Percentiles rank a stretch among this genome's conserved stretches.
phyloP scores from a whole-genome alignment of 345 rosid genomes.

The Eucalyptus regnans region DNA sequence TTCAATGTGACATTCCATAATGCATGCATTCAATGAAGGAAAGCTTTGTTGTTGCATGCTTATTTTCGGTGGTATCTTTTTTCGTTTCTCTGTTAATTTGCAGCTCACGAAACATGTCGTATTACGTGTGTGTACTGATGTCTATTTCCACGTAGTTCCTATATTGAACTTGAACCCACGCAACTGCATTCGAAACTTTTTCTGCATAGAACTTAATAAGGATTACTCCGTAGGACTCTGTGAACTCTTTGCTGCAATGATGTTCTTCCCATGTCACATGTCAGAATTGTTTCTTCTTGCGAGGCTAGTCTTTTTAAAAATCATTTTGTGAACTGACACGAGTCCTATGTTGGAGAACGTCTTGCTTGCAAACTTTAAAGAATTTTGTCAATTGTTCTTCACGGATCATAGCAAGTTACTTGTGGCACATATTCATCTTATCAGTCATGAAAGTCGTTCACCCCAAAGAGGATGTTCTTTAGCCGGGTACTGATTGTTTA shows the following conservation, averaged over 20 bases:
- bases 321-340: neutral
- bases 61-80: slow-evolving; percentile 5
- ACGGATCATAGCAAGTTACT: neutral
- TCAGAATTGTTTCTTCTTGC: neutral
- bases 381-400: neutral
- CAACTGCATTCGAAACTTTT: slow-evolving; percentile 5
- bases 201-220: slow-evolving; percentile 1
- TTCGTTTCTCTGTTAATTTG: slow-evolving; percentile 9
- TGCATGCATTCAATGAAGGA: slow-evolving; percentile 16
- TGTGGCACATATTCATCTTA: neutral
- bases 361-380: neutral
- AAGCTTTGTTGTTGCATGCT: slow-evolving; percentile 16
- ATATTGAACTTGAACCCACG: slow-evolving; percentile 4
- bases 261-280: neutral
- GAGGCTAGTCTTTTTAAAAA: neutral
- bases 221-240: neutral
- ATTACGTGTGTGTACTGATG: slow-evolving; percentile 16
- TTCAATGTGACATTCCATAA: slow-evolving; percentile 24
- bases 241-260: neutral
- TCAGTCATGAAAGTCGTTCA: neutral
- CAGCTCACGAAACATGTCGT: slow-evolving; percentile 30
- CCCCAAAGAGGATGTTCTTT: neutral
- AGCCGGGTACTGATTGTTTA: neutral
- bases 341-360: neutral
- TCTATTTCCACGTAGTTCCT: slow-evolving; percentile 13